phyloP scores from a whole-genome alignment of 2,329 filamentous ascomycete genomes.

The Colletotrichum ledebouriae region DNA sequence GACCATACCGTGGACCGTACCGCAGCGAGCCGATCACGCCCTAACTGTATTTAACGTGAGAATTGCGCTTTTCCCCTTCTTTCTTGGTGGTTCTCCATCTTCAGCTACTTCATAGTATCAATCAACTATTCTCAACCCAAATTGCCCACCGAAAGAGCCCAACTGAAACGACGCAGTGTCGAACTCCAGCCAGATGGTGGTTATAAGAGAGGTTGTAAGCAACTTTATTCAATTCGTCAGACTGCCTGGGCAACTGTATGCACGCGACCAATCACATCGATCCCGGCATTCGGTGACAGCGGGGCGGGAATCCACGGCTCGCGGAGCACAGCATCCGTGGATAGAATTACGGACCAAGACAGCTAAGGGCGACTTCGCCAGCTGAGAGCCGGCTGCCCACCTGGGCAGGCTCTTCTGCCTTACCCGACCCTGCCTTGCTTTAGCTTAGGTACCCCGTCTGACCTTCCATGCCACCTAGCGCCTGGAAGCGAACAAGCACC shows the following conservation, averaged over 20 bases:
- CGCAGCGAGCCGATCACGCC: no score
- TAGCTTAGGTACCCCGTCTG: neutral
- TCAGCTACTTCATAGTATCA: no score
- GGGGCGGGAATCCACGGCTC: neutral
- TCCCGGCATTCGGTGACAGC: constrained; percentile 7
- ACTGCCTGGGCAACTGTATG: neutral
- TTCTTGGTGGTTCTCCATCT: neutral
- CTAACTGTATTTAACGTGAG: neutral
- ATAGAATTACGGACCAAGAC: no score
- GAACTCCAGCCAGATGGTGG: neutral
- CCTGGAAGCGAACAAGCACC: no score
- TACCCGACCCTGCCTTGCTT: constrained; percentile 21
- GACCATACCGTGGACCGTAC: no score
- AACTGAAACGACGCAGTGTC: no score
- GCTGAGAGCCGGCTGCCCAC: no score
- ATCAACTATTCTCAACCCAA: no score
- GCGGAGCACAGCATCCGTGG: neutral
- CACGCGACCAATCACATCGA: constrained; percentile 27
- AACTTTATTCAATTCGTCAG: neutral
- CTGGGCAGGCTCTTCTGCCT: neutral
- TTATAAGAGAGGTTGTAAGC: neutral
- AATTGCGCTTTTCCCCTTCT: neutral
- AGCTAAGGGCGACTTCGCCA: no score
- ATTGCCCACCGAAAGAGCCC: no score
- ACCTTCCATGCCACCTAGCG: neutral